Percentiles rank a stretch among this genome's conserved stretches.
These are phyloP conservation scores for Durusdinium trenchii DNA, from an alignment of 73 alveolate species.

Conservation along the genomic window DNA sequence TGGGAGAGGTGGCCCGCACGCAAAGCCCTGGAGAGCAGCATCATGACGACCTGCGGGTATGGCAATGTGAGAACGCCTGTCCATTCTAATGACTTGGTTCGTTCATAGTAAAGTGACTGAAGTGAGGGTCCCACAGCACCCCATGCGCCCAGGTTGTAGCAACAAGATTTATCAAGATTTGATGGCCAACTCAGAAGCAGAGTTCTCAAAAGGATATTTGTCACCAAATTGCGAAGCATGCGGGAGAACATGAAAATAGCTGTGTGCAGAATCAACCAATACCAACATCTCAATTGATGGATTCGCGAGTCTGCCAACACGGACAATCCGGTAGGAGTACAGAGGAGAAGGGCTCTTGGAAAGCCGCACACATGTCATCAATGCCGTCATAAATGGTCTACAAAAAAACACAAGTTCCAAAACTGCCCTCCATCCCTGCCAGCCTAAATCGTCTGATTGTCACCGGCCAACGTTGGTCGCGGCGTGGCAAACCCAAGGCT, in stretches of 20 bases:
- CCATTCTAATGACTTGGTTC: neutral
- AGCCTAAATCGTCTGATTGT: too few relatives aligned
- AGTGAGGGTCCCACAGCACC: neutral
- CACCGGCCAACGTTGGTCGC: too few relatives aligned
- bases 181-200: neutral
- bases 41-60: constrained; percentile 11
- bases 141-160: neutral
- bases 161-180: neutral
- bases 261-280: too few relatives aligned
- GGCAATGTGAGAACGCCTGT: neutral
- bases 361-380: too few relatives aligned
- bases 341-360: too few relatives aligned
- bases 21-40: constrained; percentile 63
- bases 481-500: too few relatives aligned
- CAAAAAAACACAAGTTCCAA: too few relatives aligned
- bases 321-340: too few relatives aligned
- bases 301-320: too few relatives aligned
- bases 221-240: neutral
- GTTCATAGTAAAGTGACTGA: neutral
- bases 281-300: too few relatives aligned
- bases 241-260: neutral
- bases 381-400: too few relatives aligned
- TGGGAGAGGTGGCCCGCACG: constrained; percentile 71
- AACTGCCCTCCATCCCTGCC: too few relatives aligned
- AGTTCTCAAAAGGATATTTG: neutral